phyloP scores from a whole-genome alignment of 768 basidiomycete species.

The Sporobolomyces pararoseus region DNA sequence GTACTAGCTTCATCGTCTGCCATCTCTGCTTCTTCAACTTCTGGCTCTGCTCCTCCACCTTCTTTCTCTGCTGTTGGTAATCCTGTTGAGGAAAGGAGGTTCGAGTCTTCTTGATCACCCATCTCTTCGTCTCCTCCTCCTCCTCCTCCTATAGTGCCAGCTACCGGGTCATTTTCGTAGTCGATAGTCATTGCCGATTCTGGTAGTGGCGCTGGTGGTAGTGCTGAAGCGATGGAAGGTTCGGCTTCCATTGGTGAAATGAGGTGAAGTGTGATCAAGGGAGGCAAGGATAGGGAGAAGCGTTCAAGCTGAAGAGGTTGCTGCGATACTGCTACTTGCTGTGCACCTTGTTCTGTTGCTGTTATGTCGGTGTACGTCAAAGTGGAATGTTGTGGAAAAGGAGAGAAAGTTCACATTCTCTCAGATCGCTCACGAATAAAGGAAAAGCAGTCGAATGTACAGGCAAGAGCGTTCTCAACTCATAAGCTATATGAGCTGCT shows the following conservation, averaged over 20 bases:
- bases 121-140: constrained; percentile 7
- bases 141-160: not conserved
- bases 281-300: too few species aligned
- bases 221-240: not conserved
- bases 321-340: too few species aligned
- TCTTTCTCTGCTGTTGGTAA: too few species aligned
- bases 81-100: not conserved
- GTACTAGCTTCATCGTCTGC: constrained; percentile 17
- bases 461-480: too few species aligned
- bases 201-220: not conserved
- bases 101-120: constrained; percentile 1
- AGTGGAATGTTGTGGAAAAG: not conserved
- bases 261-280: too few species aligned
- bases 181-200: constrained; percentile 13
- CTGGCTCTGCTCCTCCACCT: not conserved
- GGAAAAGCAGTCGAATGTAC: too few species aligned
- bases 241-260: constrained; percentile 12
- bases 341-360: too few species aligned
- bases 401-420: too few species aligned
- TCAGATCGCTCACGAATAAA: too few species aligned
- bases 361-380: not conserved
- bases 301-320: too few species aligned
- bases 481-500: too few species aligned
- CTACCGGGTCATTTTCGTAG: constrained; percentile 1
- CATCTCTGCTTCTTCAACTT: constrained; percentile 18